Evolutionary conservation across 2,329 filamentous ascomycete genomes (phyloP).

Genomic region (Colletotrichum endophyticum): DNA sequence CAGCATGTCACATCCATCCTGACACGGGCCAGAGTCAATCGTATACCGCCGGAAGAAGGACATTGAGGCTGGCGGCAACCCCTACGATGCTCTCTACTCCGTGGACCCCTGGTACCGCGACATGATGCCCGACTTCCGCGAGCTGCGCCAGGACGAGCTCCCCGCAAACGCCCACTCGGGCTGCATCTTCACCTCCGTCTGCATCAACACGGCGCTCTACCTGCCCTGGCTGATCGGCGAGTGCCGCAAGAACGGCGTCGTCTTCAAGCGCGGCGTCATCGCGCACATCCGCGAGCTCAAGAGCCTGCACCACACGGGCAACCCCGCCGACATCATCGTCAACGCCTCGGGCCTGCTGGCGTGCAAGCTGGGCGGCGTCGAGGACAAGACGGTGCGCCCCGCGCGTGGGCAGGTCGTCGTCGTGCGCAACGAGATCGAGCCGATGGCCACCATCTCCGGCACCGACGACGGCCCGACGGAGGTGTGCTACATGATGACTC

Average conservation of each 20-base stretch:
- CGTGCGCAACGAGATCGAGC: conserved; percentile 76
- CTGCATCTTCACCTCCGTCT: conserved; percentile 69
- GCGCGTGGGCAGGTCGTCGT: conserved; percentile 77
- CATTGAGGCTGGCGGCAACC: conserved; percentile 58
- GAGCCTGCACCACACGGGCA: conserved; percentile 60
- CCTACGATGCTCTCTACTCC: conserved; percentile 70
- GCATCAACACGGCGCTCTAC: conserved; percentile 77
- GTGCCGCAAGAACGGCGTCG: conserved; percentile 65
- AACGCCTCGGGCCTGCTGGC: conserved; percentile 75
- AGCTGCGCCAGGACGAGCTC: conserved; percentile 63
- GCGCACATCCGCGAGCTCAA: conserved; percentile 67
- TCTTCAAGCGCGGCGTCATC: conserved; percentile 55
- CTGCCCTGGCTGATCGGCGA: conserved; percentile 73
- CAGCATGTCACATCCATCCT: conserved; percentile 42
- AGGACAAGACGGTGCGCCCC: conserved; percentile 67
- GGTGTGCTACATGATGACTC: conserved; percentile 80
- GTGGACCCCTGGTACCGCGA: conserved; percentile 77
- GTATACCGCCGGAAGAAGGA: conserved; percentile 64
- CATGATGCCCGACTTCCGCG: conserved; percentile 72
- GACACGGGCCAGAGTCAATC: conserved; percentile 37
- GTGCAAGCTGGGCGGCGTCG: conserved; percentile 69
- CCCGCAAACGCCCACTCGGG: conserved; percentile 62
- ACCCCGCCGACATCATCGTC: conserved; percentile 65
- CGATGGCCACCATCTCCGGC: conserved; percentile 74
- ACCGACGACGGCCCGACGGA: conserved; percentile 78